These are phyloP conservation scores for Periconia macrospinosa DNA, from an alignment of 2,329 filamentous ascomycete genomes.

Conservation along the genomic window DNA sequence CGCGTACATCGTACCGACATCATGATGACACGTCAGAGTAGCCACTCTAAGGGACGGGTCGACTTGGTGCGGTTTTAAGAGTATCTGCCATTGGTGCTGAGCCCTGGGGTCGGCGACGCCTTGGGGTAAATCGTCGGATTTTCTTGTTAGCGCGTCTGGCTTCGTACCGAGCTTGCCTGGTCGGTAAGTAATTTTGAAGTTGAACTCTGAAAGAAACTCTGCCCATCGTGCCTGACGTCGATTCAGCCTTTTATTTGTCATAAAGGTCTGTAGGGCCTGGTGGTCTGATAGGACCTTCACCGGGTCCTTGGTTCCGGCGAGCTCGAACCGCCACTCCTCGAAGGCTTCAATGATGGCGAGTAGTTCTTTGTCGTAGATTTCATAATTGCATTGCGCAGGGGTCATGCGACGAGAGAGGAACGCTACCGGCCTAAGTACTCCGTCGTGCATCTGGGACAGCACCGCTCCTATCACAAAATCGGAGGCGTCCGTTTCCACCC, in stretches of 20 bases:
- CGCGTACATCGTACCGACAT: too few relatives aligned
- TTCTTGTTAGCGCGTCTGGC: neutral
- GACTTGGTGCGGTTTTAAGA: too few relatives aligned
- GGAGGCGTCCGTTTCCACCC: conserved; percentile 27
- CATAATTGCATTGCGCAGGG: conserved; percentile 32
- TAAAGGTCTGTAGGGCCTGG: conserved; percentile 33
- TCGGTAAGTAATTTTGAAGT: neutral
- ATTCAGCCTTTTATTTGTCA: conserved; percentile 25
- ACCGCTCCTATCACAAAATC: conserved; percentile 8
- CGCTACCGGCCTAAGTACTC: conserved; percentile 14
- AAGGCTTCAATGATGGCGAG: conserved; percentile 34
- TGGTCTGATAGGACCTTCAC: conserved; percentile 33
- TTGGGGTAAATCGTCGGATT: too few relatives aligned
- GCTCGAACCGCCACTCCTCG: conserved; percentile 19
- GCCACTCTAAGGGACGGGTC: too few relatives aligned
- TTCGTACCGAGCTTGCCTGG: neutral
- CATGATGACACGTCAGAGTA: too few relatives aligned
- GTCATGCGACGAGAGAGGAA: conserved; percentile 27
- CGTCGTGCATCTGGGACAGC: conserved; percentile 11
- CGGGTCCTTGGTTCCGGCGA: conserved; percentile 11
- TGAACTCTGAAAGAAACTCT: conserved; percentile 1
- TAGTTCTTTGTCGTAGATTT: conserved; percentile 42
- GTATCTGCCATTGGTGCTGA: too few relatives aligned
- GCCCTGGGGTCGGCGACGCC: too few relatives aligned
- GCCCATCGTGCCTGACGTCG: conserved; percentile 24